Evolutionary conservation across 345 rosid species (phyloP).

Genomic region (Reutealis trisperma): DNA sequence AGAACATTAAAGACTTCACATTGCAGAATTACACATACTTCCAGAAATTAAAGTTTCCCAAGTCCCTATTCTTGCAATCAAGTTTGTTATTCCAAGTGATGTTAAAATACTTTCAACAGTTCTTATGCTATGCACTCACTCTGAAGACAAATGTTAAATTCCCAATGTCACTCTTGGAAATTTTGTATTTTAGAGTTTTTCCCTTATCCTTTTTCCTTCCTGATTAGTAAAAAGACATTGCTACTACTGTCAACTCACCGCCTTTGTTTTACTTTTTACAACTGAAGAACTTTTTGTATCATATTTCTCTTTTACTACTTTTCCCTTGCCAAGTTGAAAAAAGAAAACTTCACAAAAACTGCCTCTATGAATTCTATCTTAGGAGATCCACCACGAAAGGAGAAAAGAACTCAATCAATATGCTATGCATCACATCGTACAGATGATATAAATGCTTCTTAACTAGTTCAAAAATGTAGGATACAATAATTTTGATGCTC

Average conservation of each 20-base stretch:
- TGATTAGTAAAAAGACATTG: neutral
- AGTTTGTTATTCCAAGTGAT: neutral
- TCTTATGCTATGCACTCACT: neutral
- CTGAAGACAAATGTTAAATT: neutral
- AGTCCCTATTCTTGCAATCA: neutral
- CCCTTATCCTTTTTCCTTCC: neutral
- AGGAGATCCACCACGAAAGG: neutral
- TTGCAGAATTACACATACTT: neutral
- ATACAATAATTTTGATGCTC: neutral
- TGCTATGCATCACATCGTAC: neutral
- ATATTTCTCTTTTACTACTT: neutral
- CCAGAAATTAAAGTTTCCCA: neutral
- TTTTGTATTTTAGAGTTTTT: neutral
- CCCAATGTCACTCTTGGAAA: neutral
- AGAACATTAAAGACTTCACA: neutral
- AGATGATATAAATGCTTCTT: too few species aligned
- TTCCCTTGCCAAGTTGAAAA: neutral
- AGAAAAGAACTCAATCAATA: neutral
- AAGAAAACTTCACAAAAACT: neutral
- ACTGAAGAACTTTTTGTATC: too few species aligned
- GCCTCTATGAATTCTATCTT: neutral
- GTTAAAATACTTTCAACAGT: neutral
- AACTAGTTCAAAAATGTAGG: neutral
- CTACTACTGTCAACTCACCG: neutral
- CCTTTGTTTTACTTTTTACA: too few species aligned